Base-by-base conservation (phyloP, 1,284 basidiomycete genomes). In the Ustilago lituana region DNA sequence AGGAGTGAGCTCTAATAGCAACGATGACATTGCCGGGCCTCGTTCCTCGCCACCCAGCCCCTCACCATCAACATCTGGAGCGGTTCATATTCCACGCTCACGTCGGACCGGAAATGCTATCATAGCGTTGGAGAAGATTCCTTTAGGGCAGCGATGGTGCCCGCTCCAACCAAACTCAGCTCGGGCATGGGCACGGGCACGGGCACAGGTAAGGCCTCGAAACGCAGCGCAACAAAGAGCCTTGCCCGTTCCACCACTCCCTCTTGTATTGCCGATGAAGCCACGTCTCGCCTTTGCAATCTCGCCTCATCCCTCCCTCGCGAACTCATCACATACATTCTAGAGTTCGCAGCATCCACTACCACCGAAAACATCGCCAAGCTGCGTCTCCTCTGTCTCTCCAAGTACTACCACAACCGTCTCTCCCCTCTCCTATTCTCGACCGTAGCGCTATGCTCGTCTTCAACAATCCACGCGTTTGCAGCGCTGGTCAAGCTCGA, bases 391-490 rank as follows among this genome's bases (percentile, higher is more conserved):
- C 66, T 75, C n/a, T 47, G 57, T 26, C 40, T 75, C 23, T 70
- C 63, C 37, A 63, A 51, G 27, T 52, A 52, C 47, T 54, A 70
- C 51, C 43, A 59, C 27, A 37, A 54, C 1, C 58, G 54, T 4
- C 57, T 78, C 22, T 58, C 66, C 4, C 64, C 65, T 6, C 44
- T 55, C n/a, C n/a, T 72, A 22, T 78, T 70, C 48, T 23, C 33
- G 8, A 59, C 54, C 1, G 41, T 78, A 5, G 58, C 59, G 4
- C 53, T 78, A 2, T 57, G 53, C 31, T 60, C 60, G 12, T 60
- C 67, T 6, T n/a, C 36, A 1, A 48, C 61, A 5, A 60, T 78
- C 7, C 62, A 64, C 33, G 44, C 61, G 1, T 78, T 78, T 27
- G 51, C 65, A n/a, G n/a, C 39, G 3, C 54, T 74, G 15, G 61